Conservation (phyloP, 75 land plant species). For the Sequoiadendron giganteum region DNA sequence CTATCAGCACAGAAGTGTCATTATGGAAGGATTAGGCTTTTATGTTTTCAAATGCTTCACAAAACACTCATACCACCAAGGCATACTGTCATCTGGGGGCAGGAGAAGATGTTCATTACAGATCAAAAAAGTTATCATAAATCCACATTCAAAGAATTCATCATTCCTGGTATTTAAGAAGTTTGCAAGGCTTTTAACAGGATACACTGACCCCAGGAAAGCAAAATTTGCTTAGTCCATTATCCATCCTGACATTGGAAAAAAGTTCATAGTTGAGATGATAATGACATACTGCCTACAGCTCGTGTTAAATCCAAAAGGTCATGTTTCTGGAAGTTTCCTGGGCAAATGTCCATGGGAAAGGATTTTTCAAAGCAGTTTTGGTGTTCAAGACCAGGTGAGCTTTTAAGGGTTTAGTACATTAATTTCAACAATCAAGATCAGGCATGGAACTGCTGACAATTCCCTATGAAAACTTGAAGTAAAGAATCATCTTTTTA, state of each 20-base stretch:
- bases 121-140: not conserved
- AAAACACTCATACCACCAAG: not conserved
- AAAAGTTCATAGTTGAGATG: not conserved
- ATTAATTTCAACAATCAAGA: not conserved
- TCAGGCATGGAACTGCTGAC: not conserved
- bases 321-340: not conserved
- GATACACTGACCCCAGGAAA: not conserved
- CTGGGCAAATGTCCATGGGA: not conserved
- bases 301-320: not conserved
- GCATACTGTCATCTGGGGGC: not conserved
- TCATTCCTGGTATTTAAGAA: not conserved
- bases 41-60: not conserved
- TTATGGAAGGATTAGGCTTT: not conserved
- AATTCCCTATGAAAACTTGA: not conserved
- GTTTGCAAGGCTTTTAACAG: not conserved
- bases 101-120: not conserved
- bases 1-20: not conserved
- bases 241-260: not conserved
- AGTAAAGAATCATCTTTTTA: no score
- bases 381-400: not conserved
- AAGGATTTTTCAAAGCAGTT: not conserved
- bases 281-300: not conserved
- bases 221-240: not conserved
- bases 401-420: not conserved
- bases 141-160: not conserved